A percentile compares a stretch with the other conserved stretches of the same genome.
Evolutionary conservation across 2,329 filamentous ascomycete species (phyloP).

Genomic region (Penicillium paneum): DNA sequence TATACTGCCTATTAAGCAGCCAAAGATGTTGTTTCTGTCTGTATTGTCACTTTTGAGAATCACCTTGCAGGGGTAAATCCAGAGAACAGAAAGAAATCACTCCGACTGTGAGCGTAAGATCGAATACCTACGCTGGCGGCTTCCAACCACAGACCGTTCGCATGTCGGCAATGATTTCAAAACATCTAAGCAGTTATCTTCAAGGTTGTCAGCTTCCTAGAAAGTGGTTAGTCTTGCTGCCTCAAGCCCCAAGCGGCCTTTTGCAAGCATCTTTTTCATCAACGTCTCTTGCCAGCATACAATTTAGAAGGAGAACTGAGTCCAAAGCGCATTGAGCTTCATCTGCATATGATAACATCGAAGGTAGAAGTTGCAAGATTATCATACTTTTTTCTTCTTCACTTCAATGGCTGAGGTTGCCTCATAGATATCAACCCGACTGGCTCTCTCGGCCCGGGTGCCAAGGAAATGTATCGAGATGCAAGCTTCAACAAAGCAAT

Average conservation of each 20-base stretch:
- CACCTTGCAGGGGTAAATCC: not conserved
- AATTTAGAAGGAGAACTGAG: no score
- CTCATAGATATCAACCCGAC: no score
- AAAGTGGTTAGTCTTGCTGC: no score
- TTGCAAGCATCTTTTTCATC: not conserved
- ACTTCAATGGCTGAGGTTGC: no score
- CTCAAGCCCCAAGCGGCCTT: not conserved
- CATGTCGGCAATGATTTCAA: not conserved
- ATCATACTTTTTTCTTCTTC: no score
- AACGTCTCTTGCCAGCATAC: not conserved
- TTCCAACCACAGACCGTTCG: not conserved
- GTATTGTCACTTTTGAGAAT: not conserved
- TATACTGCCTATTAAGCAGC: not conserved
- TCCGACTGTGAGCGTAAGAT: not conserved
- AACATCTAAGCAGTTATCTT: not conserved
- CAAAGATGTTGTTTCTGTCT: no score
- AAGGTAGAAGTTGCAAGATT: no score
- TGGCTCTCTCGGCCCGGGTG: no score
- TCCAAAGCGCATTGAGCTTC: no score
- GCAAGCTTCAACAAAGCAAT: no score
- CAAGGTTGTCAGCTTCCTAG: not conserved
- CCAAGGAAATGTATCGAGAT: no score
- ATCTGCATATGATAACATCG: no score
- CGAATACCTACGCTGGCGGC: not conserved
- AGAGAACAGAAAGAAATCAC: not conserved